Percentiles rank a stretch among this genome's conserved stretches.
Conservation (phyloP, 208 protist species). For the Herpetomonas muscarum region DNA sequence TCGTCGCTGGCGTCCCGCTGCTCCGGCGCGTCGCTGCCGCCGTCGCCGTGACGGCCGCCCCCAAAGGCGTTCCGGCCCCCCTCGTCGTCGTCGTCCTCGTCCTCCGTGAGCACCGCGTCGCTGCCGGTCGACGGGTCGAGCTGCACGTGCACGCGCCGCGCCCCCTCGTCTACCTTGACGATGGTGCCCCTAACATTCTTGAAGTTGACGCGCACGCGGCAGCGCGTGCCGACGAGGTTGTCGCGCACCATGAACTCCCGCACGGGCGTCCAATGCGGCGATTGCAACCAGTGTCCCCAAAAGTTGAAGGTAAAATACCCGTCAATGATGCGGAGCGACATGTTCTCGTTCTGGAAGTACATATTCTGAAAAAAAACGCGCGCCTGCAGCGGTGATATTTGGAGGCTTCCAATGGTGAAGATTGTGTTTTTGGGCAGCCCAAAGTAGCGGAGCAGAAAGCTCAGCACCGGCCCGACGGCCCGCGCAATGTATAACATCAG, state of each 20-base stretch:
- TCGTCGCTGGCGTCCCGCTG: too few relatives aligned
- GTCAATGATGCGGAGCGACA: constrained; percentile 79
- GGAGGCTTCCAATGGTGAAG: constrained; percentile 45
- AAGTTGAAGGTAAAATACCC: constrained; percentile 79
- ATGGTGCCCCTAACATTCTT: constrained; percentile 65
- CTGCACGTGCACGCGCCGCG: constrained; percentile 60
- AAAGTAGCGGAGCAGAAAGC: constrained; percentile 50
- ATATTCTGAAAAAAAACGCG: constrained; percentile 76
- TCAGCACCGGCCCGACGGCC: constrained; percentile 34
- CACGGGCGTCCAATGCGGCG: constrained; percentile 53
- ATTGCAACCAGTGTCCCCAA: constrained; percentile 58
- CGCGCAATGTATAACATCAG: constrained; percentile 69
- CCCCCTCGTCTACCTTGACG: constrained; percentile 47
- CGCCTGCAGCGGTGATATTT: constrained; percentile 54
- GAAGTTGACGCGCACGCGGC: constrained; percentile 48
- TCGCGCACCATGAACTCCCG: constrained; percentile 75
- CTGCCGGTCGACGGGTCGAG: constrained; percentile 25
- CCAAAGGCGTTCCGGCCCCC: too few relatives aligned
- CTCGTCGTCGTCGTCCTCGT: constrained; percentile 20
- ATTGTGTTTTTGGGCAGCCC: constrained; percentile 56
- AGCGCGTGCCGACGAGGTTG: constrained; percentile 60
- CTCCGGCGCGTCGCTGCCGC: too few relatives aligned
- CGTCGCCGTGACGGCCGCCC: too few relatives aligned
- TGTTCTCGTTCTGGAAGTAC: constrained; percentile 72
- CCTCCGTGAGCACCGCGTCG: constrained; percentile 4